Base-by-base conservation (phyloP, 495 filamentous ascomycete species). In the Lasiosphaeria ovina region DNA sequence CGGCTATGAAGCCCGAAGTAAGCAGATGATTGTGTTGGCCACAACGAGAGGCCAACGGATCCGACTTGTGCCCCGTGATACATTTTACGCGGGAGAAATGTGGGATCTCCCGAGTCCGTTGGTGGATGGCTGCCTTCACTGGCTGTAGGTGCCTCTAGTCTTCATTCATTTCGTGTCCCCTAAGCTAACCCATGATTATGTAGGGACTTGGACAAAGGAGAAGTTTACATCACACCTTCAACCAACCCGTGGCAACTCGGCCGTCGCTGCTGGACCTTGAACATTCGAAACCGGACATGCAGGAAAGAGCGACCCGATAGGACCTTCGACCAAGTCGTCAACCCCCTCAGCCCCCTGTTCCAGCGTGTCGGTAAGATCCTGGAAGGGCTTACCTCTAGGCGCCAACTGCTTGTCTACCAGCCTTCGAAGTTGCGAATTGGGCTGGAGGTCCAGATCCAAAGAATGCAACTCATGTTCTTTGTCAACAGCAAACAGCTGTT, bases 21-120 rank as follows among this genome's bases (percentile, higher is more conserved):
- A 61, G 0, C 33, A 65, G 3, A 62, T 73, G 11, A 57, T 85
- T 6, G 70, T 85, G 32, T 62, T 79, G 36, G 75, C 78, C 5
- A 24, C 3, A 1, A 24, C 53, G 0, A 10, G 35, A 3, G 45
- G 50, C 6, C 48, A 14, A 4, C 31, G 72, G 7, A 54, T 78
- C 3, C 76, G 82, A 35, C 62, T 78, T 4, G 59, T 83, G 10
- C 74, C 71, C 2, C 36, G 35, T 3, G 34, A 66, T 0, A 57
- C 58, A 2, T 81, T 83, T 38, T 58, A 6, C 40, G 36, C 32
- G 8, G 17, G 17, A 3, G 8, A 8, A 0, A 14, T 12, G 1
- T 77, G 73, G 14, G 84, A 87, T 62, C 66, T 89, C 8, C 86
- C 87, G 4, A 45, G 40, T 0, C 58, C 73, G 6, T 69, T 89